phyloP scores from a whole-genome alignment of 75 land plant species.

The Chamaecyparis obtusa region DNA sequence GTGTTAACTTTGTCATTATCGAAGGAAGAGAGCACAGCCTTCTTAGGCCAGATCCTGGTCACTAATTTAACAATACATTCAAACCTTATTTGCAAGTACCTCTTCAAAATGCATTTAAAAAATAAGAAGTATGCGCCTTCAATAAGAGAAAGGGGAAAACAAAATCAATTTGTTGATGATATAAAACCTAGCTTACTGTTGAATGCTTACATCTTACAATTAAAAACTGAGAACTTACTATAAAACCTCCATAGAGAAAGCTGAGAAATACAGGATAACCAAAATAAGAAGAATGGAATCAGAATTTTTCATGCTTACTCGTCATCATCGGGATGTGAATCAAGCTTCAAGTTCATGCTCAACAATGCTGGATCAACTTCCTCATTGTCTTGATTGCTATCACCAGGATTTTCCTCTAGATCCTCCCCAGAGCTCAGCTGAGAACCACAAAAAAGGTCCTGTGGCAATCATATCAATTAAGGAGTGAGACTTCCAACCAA shows the following conservation, averaged over 20 bases:
- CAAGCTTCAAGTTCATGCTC: conserved; percentile 41
- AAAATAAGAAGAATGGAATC: background rate
- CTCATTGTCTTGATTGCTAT: conserved; percentile 24
- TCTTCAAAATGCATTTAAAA: background rate
- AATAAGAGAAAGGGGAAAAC: background rate
- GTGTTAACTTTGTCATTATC: background rate
- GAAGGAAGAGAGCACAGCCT: background rate
- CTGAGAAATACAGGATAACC: background rate
- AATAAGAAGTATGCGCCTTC: background rate
- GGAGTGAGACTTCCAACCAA: background rate
- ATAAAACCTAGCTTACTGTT: background rate
- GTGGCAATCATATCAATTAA: background rate
- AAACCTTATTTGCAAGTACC: background rate
- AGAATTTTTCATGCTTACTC: conserved; percentile 23
- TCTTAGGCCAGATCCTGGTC: background rate
- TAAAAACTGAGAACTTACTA: background rate
- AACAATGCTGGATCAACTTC: conserved; percentile 24
- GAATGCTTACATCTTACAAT: background rate
- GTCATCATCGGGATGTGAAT: conserved; percentile 48
- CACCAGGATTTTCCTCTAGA: conserved; percentile 12
- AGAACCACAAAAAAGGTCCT: conserved; percentile 43
- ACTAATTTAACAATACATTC: background rate
- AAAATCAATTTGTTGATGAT: background rate
- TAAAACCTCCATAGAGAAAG: background rate
- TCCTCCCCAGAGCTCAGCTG: conserved; percentile 31